Evolutionary conservation across 164 flowering plant species (phyloP).

Genomic region (Magnolia kwangsiensis): DNA sequence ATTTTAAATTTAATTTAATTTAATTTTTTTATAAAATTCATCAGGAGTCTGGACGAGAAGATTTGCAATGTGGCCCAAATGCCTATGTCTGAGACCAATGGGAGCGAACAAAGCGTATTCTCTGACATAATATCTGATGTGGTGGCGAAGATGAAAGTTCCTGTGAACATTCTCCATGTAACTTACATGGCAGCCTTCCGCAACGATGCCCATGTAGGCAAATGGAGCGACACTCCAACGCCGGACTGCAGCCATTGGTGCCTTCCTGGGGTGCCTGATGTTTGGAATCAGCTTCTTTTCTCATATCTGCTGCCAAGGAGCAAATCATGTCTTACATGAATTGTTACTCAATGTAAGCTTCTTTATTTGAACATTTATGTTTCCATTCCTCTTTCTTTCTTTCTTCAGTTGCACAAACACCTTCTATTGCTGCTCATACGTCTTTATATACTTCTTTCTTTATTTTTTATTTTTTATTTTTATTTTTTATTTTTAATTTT

Average conservation of each 20-base stretch:
- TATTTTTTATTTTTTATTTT: no score
- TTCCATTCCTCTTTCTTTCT: background rate
- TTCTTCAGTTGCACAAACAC: background rate
- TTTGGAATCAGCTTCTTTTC: slow-evolving; percentile 76
- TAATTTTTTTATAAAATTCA: background rate
- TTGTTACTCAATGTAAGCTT: slow-evolving; percentile 5
- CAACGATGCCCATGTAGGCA: slow-evolving; percentile 81
- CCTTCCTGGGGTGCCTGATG: slow-evolving; percentile 90
- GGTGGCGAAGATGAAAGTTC: slow-evolving; percentile 45
- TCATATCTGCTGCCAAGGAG: slow-evolving; percentile 27
- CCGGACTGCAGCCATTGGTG: slow-evolving; percentile 97
- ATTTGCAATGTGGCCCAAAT: slow-evolving; percentile 51
- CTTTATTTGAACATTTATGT: background rate
- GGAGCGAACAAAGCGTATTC: slow-evolving; percentile 40
- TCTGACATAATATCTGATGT: slow-evolving; percentile 47
- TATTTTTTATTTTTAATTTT: no score
- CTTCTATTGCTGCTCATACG: background rate
- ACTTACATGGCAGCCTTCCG: slow-evolving; percentile 68
- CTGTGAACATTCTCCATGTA: slow-evolving; percentile 56
- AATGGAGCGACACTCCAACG: slow-evolving; percentile 62
- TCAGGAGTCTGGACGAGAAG: slow-evolving; percentile 33
- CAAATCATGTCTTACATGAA: slow-evolving; percentile 9
- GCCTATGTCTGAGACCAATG: slow-evolving; percentile 37
- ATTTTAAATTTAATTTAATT: no score
- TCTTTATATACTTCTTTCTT: background rate